phyloP scores from a whole-genome alignment of 345 rosid genomes.

The Syzygium jambos region DNA sequence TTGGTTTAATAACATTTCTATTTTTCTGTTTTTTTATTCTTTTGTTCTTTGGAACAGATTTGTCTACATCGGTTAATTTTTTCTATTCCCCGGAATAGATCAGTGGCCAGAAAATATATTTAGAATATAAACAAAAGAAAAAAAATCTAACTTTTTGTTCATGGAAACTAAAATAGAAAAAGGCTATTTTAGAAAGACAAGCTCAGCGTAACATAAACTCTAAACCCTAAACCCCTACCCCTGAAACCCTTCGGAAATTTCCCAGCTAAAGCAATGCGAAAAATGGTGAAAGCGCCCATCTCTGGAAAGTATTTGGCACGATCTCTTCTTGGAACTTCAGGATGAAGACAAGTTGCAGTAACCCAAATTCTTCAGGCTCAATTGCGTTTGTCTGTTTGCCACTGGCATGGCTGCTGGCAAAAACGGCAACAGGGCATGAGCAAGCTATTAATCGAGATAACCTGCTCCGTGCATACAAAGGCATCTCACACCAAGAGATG shows the following conservation, averaged over 20 bases:
- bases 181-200: too few species aligned
- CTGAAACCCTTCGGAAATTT: not conserved
- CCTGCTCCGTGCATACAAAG: not conserved
- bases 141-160: too few species aligned
- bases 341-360: not conserved
- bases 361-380: not conserved
- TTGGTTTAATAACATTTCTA: too few species aligned
- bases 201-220: too few species aligned
- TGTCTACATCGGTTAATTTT: too few species aligned
- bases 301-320: not conserved
- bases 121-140: too few species aligned
- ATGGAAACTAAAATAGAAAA: too few species aligned
- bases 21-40: too few species aligned
- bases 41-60: too few species aligned
- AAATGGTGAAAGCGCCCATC: not conserved
- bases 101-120: too few species aligned
- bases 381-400: not conserved
- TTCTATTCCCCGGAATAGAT: too few species aligned
- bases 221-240: too few species aligned
- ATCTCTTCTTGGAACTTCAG: not conserved
- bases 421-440: not conserved
- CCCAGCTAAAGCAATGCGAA: not conserved
- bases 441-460: not conserved
- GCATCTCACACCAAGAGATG: not conserved
- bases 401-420: not conserved